Evolutionary conservation across 768 basidiomycete species (phyloP).

Genomic region (Amanita phalloides): DNA sequence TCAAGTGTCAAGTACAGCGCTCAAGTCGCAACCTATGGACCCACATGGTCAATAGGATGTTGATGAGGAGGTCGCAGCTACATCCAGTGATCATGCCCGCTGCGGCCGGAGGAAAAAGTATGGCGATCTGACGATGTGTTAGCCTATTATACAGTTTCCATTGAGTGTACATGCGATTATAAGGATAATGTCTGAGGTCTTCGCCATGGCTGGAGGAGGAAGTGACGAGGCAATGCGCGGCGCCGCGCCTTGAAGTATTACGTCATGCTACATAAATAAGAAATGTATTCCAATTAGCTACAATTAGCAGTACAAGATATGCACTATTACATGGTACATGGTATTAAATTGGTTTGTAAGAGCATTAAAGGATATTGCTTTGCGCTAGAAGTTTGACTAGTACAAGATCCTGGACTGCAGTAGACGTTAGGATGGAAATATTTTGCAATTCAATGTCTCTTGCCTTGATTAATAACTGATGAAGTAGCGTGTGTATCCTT

Average conservation of each 20-base stretch:
- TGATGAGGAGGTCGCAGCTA: constrained; percentile 80
- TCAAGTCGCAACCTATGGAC: constrained; percentile 11
- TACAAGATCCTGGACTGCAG: constrained; percentile 24
- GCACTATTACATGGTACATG: background rate
- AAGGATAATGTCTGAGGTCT: constrained; percentile 65
- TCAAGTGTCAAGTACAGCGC: background rate
- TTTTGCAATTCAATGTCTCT: constrained; percentile 11
- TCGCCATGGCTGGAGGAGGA: constrained; percentile 30
- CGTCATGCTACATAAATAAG: constrained; percentile 2
- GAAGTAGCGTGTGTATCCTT: constrained; percentile 39
- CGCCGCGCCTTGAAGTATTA: background rate
- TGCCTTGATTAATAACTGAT: constrained; percentile 35
- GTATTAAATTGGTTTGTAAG: background rate
- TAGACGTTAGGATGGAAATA: background rate
- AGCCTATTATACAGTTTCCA: background rate
- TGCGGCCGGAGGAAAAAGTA: constrained; percentile 75
- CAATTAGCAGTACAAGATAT: background rate
- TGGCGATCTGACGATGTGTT: constrained; percentile 44
- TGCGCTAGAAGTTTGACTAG: constrained; percentile 21
- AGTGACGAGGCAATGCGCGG: constrained; percentile 2
- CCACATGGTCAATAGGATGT: constrained; percentile 68
- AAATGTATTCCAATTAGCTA: background rate
- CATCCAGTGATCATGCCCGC: constrained; percentile 73
- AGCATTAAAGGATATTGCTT: constrained; percentile 22
- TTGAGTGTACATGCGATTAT: constrained; percentile 46